These are phyloP conservation scores for Clavispora vitiphila DNA, from an alignment of 805 yeast genomes.

Conservation along the genomic window DNA sequence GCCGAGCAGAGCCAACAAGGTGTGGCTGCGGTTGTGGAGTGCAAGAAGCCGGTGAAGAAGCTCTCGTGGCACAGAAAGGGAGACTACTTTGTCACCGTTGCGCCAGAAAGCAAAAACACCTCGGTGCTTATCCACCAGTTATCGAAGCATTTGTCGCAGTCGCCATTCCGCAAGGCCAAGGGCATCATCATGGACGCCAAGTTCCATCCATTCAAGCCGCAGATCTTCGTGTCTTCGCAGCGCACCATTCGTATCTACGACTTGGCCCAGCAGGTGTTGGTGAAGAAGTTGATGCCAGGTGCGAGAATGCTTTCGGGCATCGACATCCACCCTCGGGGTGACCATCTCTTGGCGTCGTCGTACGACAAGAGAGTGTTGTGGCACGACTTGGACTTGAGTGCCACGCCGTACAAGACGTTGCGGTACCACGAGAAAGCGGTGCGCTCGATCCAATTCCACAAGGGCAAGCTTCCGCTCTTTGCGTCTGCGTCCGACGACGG, in stretches of 20 bases:
- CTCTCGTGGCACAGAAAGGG: slow-evolving; percentile 96
- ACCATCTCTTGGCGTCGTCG: slow-evolving; percentile 86
- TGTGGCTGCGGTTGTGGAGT: slow-evolving; percentile 65
- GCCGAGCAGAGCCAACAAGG: slow-evolving; percentile 57
- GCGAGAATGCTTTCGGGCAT: slow-evolving; percentile 90
- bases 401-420: slow-evolving; percentile 90
- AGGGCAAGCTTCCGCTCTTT: slow-evolving; percentile 78
- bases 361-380: slow-evolving; percentile 93
- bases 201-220: slow-evolving; percentile 96
- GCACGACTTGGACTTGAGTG: slow-evolving; percentile 90
- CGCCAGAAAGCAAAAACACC: slow-evolving; percentile 86
- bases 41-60: slow-evolving; percentile 65
- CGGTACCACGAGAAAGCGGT: slow-evolving; percentile 95
- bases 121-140: slow-evolving; percentile 92
- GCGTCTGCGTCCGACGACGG: slow-evolving; percentile 97
- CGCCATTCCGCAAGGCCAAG: slow-evolving; percentile 89
- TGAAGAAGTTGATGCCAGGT: slow-evolving; percentile 88
- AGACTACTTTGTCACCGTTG: slow-evolving; percentile 92
- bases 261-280: slow-evolving; percentile 74
- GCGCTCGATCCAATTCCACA: slow-evolving; percentile 82
- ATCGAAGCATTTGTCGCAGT: slow-evolving; percentile 90
- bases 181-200: slow-evolving; percentile 95
- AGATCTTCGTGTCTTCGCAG: slow-evolving; percentile 89
- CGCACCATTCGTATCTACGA: slow-evolving; percentile 89
- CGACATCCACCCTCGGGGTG: slow-evolving; percentile 96